A percentile compares a stretch with the other conserved stretches of the same genome.
Conservation (phyloP, 805 yeast species). For the Metschnikowia picachoensis region DNA sequence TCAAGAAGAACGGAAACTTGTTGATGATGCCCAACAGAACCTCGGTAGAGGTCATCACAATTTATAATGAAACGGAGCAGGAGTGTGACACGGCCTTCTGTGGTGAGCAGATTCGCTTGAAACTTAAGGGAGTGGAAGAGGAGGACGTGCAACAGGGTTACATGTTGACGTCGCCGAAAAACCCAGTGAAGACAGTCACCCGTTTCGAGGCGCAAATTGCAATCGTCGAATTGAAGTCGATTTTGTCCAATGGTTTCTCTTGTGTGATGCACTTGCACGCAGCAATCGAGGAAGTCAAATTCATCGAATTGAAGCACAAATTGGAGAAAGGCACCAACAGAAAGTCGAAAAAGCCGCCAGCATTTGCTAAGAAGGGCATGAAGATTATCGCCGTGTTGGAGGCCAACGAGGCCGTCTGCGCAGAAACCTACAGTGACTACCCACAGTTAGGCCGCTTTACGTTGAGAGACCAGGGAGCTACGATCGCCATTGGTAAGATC, state of each 20-base stretch:
- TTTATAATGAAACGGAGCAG: conserved; percentile 92
- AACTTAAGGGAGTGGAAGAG: conserved; percentile 93
- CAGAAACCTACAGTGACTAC: conserved; percentile 87
- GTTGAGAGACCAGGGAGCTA: conserved; percentile 95
- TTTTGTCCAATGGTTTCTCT: conserved; percentile 90
- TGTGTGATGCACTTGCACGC: conserved; percentile 99
- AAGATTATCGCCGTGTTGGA: conserved; percentile 92
- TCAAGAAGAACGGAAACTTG: conserved; percentile 72
- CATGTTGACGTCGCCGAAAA: conserved; percentile 79
- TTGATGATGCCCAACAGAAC: conserved; percentile 90
- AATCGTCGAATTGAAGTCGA: conserved; percentile 92
- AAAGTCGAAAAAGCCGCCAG: conserved; percentile 94
- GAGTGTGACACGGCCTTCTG: conserved; percentile 87
- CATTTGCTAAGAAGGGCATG: conserved; percentile 98
- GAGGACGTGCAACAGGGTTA: conserved; percentile 92
- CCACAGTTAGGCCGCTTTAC: conserved; percentile 98
- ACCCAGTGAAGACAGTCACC: conserved; percentile 89
- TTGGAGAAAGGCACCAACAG: conserved; percentile 96
- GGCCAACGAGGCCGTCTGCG: conserved; percentile 82
- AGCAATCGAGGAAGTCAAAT: conserved; percentile 91
- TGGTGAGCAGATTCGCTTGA: conserved; percentile 96
- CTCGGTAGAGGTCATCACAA: conserved; percentile 77
- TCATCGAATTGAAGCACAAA: conserved; percentile 82
- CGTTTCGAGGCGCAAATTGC: conserved; percentile 95
- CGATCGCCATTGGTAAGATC: conserved; percentile 98